phyloP scores from a whole-genome alignment of 768 basidiomycete genomes.

The Macrolepiota albuminosa region DNA sequence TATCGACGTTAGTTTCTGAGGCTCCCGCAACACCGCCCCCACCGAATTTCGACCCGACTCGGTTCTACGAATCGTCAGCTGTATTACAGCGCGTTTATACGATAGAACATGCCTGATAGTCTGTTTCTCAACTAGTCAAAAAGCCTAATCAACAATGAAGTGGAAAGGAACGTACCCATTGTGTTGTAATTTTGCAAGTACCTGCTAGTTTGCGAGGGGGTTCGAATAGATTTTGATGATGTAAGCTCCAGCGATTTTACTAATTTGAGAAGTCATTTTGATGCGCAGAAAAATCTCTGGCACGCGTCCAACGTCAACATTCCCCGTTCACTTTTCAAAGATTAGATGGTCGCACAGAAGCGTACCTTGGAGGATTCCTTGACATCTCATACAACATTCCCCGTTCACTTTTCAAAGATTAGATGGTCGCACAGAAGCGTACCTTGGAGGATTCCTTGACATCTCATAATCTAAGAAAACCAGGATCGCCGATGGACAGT shows the following conservation, averaged over 20 bases:
- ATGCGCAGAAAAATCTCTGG: slow-evolving; percentile 18
- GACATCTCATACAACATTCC: slow-evolving; percentile 38
- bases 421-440: slow-evolving; percentile 58
- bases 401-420: neutral
- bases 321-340: neutral
- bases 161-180: slow-evolving; percentile 30
- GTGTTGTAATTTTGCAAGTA: slow-evolving; percentile 1
- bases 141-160: slow-evolving; percentile 4
- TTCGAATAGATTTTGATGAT: slow-evolving; percentile 12
- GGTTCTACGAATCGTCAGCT: slow-evolving; percentile 56
- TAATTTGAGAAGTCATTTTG: slow-evolving; percentile 4
- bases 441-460: slow-evolving; percentile 48
- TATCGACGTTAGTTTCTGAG: slow-evolving; percentile 92
- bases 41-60: slow-evolving; percentile 93
- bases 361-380: slow-evolving; percentile 53
- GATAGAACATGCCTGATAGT: slow-evolving; percentile 55
- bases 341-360: slow-evolving; percentile 50
- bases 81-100: neutral
- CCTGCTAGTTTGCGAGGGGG: neutral
- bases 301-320: slow-evolving; percentile 6
- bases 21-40: slow-evolving; percentile 95
- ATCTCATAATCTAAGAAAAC: slow-evolving; percentile 53
- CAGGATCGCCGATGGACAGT: slow-evolving; percentile 36
- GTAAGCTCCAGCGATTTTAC: slow-evolving; percentile 15
- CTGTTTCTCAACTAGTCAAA: slow-evolving; percentile 28